A percentile compares a stretch with the other conserved stretches of the same genome.
These are phyloP conservation scores for Coix lacrymajobi DNA, from an alignment of 176 grass and related monocot genomes.

Conservation along the genomic window DNA sequence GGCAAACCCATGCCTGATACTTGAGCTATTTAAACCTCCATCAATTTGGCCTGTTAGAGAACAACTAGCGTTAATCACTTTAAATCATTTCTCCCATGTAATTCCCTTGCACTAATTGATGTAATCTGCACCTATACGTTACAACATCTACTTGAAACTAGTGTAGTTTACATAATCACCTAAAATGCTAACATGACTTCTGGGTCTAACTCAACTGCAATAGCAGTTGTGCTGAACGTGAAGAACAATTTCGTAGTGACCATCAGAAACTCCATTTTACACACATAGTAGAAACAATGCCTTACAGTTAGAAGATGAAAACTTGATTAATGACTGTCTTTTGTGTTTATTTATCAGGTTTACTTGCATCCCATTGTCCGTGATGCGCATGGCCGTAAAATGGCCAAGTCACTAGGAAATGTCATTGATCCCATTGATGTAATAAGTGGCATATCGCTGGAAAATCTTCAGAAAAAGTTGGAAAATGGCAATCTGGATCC, in stretches of 20 bases:
- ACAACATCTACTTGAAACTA: neutral
- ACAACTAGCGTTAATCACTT: neutral
- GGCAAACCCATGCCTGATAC: neutral
- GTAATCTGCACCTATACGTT: neutral
- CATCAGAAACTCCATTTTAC: neutral
- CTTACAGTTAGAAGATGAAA: neutral
- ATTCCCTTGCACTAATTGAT: neutral
- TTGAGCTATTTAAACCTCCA: neutral
- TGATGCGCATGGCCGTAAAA: conserved; percentile 70
- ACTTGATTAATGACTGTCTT: neutral
- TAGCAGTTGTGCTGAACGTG: neutral
- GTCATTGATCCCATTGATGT: conserved; percentile 75
- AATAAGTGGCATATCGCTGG: conserved; percentile 64
- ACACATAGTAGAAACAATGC: neutral
- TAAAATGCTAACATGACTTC: neutral
- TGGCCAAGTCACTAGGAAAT: conserved; percentile 65
- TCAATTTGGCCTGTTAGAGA: neutral
- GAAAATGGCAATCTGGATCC: conserved; percentile 66
- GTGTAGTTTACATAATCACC: neutral
- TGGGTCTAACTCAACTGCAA: neutral
- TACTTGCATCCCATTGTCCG: conserved; percentile 83
- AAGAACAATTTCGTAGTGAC: neutral
- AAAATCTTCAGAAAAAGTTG: conserved; percentile 48
- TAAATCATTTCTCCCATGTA: neutral
- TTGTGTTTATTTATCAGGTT: conserved; percentile 31